A percentile compares a stretch with the other conserved stretches of the same genome.
phyloP scores from a whole-genome alignment of 225 moss, liverwort and hornwort species.

The Takakia lepidozioides region DNA sequence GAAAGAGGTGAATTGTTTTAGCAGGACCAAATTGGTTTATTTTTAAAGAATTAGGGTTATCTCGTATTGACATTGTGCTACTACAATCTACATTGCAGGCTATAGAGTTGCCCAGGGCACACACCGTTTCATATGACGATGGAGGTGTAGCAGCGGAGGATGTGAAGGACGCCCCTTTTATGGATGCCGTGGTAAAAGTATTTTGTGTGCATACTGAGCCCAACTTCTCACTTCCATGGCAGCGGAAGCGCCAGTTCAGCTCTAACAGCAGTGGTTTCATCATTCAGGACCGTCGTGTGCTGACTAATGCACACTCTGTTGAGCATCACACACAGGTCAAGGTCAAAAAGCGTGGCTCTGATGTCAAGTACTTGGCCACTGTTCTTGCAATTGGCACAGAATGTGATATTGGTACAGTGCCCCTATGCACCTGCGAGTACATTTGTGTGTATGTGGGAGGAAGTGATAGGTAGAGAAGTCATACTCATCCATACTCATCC shows the following conservation, averaged over 20 bases:
- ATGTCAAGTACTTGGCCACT: conserved; percentile 93
- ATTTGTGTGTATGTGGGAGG: conserved; percentile 6
- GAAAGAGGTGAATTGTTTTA: neutral
- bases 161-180: conserved; percentile 97
- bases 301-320: conserved; percentile 98
- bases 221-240: conserved; percentile 97
- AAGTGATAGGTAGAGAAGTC: too few species aligned
- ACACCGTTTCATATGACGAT: conserved; percentile 53
- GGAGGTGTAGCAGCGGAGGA: conserved; percentile 71
- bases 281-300: conserved; percentile 75
- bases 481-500: too few species aligned
- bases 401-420: conserved; percentile 79
- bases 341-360: conserved; percentile 98
- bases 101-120: conserved; percentile 45
- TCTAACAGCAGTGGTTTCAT: conserved; percentile 98
- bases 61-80: conserved; percentile 14
- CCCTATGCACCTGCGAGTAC: neutral
- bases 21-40: neutral
- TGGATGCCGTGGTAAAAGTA: conserved; percentile 99
- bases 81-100: conserved; percentile 49
- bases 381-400: conserved; percentile 98
- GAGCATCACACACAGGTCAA: conserved; percentile 99
- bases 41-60: neutral
- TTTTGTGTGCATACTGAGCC: conserved; percentile 99
- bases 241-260: conserved; percentile 94